Evolutionary conservation across 306 rosid genomes (phyloP).

Genomic region (Fagus crenata): DNA sequence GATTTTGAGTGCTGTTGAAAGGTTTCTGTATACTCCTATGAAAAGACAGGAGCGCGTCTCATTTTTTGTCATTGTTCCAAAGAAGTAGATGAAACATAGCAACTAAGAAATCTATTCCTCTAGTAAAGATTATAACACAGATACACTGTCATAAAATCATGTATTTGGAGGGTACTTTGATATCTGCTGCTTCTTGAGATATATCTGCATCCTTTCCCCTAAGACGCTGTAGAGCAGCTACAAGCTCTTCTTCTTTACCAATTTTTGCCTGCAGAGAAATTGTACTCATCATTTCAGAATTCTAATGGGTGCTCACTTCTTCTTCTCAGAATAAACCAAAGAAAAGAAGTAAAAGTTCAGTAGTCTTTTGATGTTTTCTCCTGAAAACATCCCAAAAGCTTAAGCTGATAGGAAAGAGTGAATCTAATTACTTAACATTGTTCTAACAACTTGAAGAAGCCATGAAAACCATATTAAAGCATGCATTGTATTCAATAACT

Average conservation of each 20-base stretch:
- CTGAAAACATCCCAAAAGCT: constrained; percentile 1
- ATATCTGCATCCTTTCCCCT: constrained; percentile 56
- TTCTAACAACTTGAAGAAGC: not conserved
- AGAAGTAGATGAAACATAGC: too few species aligned
- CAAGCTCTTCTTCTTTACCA: constrained; percentile 46
- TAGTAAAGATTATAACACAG: not conserved
- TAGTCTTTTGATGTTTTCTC: not conserved
- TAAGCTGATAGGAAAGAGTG: too few species aligned
- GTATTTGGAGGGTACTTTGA: constrained; percentile 43
- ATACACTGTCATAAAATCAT: not conserved
- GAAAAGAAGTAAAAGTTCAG: not conserved
- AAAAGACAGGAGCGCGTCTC: not conserved
- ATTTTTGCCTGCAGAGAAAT: constrained; percentile 60
- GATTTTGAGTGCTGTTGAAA: constrained; percentile 51
- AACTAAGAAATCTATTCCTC: not conserved
- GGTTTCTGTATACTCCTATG: constrained; percentile 69
- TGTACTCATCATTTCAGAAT: too few species aligned
- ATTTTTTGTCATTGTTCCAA: too few species aligned
- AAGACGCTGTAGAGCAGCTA: constrained; percentile 62
- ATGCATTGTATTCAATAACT: not conserved
- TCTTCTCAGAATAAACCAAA: not conserved
- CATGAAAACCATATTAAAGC: not conserved
- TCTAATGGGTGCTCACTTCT: too few species aligned
- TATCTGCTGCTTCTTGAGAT: constrained; percentile 69
- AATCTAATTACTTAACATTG: too few species aligned